Conservation (phyloP, 148 eudicot genomes). For the Vaccinium macrocarpon region DNA sequence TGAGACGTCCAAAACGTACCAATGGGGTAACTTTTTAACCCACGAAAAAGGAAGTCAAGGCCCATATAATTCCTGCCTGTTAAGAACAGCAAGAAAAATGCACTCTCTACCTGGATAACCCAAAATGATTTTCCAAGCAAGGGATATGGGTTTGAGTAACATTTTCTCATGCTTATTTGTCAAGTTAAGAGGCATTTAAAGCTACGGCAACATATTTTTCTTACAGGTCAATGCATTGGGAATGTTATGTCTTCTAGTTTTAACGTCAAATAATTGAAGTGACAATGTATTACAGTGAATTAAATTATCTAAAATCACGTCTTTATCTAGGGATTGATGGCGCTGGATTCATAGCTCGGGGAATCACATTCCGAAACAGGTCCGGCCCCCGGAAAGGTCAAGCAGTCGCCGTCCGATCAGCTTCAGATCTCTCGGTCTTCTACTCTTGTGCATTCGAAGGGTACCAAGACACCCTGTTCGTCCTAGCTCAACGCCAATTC, state of each 20-base stretch:
- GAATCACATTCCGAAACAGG: constrained; percentile 25
- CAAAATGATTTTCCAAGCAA: not conserved
- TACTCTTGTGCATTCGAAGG: constrained; percentile 24
- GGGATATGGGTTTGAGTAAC: not conserved
- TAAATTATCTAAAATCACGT: not conserved
- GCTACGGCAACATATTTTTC: not conserved
- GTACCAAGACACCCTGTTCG: constrained; percentile 28
- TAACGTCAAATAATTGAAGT: not conserved
- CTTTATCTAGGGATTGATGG: constrained; percentile 20
- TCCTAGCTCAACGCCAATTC: constrained; percentile 24
- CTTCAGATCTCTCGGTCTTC: constrained; percentile 24
- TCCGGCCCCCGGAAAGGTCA: constrained; percentile 24
- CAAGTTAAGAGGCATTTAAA: not conserved
- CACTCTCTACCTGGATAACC: not conserved
- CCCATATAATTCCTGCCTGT: not conserved
- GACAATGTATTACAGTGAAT: not conserved
- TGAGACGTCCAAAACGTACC: no score
- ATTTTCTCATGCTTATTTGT: not conserved
- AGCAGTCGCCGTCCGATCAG: constrained; percentile 28
- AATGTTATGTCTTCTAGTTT: not conserved
- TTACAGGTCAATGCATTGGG: not conserved
- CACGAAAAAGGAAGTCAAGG: no score
- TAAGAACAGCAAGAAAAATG: no score
- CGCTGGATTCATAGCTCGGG: constrained; percentile 23
- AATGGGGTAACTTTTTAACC: not conserved